Evolutionary conservation across 2,329 filamentous ascomycete species (phyloP).

Genomic region (Aspergillus sp.): DNA sequence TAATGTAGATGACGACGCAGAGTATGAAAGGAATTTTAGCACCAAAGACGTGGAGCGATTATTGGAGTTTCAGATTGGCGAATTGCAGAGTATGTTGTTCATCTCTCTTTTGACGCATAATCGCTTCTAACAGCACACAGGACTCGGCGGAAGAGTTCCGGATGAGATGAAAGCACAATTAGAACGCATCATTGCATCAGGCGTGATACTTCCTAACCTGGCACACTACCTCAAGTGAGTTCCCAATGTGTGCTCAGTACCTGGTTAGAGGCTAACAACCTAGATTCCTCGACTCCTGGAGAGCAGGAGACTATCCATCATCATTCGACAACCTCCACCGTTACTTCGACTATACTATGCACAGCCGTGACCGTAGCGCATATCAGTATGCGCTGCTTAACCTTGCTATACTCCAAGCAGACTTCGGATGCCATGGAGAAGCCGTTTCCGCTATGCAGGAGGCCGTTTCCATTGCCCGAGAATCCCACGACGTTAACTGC

Average conservation of each 20-base stretch:
- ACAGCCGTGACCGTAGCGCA: conserved; percentile 71
- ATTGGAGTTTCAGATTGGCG: conserved; percentile 79
- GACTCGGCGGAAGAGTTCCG: conserved; percentile 71
- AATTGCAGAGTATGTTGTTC: conserved; percentile 64
- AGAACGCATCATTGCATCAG: conserved; percentile 59
- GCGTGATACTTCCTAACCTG: conserved; percentile 62
- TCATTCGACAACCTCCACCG: conserved; percentile 87
- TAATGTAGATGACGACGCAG: conserved; percentile 35
- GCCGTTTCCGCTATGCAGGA: conserved; percentile 93
- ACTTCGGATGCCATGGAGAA: conserved; percentile 86
- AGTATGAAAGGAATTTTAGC: conserved; percentile 50
- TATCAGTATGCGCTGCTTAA: conserved; percentile 96
- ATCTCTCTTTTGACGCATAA: neutral
- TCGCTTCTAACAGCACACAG: conserved; percentile 38
- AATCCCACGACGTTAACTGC: conserved; percentile 86
- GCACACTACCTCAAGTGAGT: conserved; percentile 66
- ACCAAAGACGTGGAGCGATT: conserved; percentile 73
- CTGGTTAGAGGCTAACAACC: conserved; percentile 8
- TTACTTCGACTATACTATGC: conserved; percentile 96
- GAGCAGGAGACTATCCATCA: conserved; percentile 79
- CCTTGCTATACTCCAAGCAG: conserved; percentile 84
- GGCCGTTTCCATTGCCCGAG: conserved; percentile 86
- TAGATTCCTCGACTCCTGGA: conserved; percentile 87
- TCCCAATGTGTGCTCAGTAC: neutral
- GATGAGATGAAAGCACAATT: conserved; percentile 66